A percentile compares a stretch with the other conserved stretches of the same genome.
Conservation (phyloP, 208 protist genomes). For the Crithidia expoeki region DNA sequence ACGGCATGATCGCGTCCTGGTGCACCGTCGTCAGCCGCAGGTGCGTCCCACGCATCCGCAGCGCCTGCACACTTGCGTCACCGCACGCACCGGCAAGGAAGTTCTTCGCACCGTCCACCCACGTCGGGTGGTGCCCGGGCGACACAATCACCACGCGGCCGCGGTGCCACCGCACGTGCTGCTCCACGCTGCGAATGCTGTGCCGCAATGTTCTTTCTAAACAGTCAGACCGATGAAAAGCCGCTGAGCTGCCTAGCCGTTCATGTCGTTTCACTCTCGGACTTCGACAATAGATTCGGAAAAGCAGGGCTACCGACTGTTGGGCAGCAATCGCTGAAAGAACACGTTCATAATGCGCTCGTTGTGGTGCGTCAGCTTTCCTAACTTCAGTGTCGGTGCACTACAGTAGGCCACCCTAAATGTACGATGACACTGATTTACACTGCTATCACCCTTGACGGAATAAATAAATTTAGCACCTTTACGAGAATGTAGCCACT, state of each 20-base stretch:
- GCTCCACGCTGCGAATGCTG: constrained; percentile 94
- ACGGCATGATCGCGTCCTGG: constrained; percentile 62
- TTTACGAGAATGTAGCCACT: constrained; percentile 26
- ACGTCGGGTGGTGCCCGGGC: constrained; percentile 93
- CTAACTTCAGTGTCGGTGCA: too few species aligned
- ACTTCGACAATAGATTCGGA: too few species aligned
- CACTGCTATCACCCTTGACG: constrained; percentile 87
- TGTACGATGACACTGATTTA: neutral
- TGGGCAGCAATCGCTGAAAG: too few species aligned
- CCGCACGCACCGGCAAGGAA: constrained; percentile 51
- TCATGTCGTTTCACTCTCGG: neutral
- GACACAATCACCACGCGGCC: constrained; percentile 94
- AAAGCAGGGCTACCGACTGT: too few species aligned
- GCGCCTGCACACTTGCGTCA: constrained; percentile 23
- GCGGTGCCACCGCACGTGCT: constrained; percentile 91
- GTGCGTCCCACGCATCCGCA: constrained; percentile 40
- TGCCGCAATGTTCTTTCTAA: constrained; percentile 93
- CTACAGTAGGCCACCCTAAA: too few species aligned
- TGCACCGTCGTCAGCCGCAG: constrained; percentile 65
- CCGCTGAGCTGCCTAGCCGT: too few species aligned
- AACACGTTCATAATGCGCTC: too few species aligned
- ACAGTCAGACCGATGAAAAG: too few species aligned
- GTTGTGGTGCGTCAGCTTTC: too few species aligned
- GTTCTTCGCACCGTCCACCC: constrained; percentile 79
- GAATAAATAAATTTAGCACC: constrained; percentile 95